Evolutionary conservation across 345 rosid species (phyloP), one percentile per base, ranked within the genome.

Genomic region (Brassica nigra): DNA sequence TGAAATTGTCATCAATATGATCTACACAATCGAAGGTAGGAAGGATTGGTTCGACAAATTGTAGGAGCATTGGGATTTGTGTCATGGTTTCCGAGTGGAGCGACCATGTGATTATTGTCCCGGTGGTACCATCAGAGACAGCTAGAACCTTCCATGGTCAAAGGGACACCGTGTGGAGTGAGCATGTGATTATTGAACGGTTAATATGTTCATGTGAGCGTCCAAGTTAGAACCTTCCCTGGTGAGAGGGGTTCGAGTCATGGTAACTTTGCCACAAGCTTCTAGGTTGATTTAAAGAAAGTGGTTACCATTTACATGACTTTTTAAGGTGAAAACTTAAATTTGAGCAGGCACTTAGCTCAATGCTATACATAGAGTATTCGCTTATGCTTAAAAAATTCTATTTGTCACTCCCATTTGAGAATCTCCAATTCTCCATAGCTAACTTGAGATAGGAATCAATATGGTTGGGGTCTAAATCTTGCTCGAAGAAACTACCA

Each of bases 331-430:
- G 33, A 57, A 67, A 75, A 37, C 55, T 54, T 81, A 76, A 84
- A 63, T 81, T 75, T 34, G 83, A 84, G 81, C 69, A 79, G 42
- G 83, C 82, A 54, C 71, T 82, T 8, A 82, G 83, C 65, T 82
- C 85, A 28, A 67, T 84, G 73, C 85, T 79, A 6, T 82, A 84
- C 78, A 84, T 79, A 31, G 87, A 82, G 85, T 76, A 83, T 1
- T 82, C 83, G 54, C 75, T 73, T 29, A 64, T n/a, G 64, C 81
- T 76, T 23, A 23, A 23, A 23, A 39, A 79, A 4, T 31, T 31
- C 5, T 86, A 83, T 88, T 85, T 18, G 78, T 95, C 95, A 0
- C 90, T 90, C 27, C 99, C 99, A 95, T 84, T 91, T 95, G 78
- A 95, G 73, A 58, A 95, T 90, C 89, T 91, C 27, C 27, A 23